A percentile compares a stretch with the other conserved stretches of the same genome.
These are phyloP conservation scores for Russula virescens DNA, from an alignment of 768 basidiomycete genomes.

Conservation along the genomic window DNA sequence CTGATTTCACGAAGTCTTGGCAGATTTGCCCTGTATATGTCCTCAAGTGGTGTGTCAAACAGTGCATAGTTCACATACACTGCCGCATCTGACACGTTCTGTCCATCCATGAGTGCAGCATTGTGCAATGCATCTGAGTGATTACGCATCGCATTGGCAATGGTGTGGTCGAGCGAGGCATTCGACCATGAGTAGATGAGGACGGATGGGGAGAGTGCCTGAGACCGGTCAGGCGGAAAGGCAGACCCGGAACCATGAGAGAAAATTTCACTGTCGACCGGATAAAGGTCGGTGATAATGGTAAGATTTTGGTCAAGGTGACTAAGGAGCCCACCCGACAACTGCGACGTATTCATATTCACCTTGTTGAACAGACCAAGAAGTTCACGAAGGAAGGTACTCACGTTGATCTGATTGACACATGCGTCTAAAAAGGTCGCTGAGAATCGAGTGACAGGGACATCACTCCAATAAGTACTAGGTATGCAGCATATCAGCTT, in stretches of 20 bases:
- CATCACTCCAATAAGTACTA: not conserved
- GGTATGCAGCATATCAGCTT: not conserved
- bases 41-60: not conserved
- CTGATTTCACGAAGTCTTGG: not conserved
- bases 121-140: not conserved
- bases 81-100: not conserved
- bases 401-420: not conserved
- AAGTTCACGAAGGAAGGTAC: not conserved
- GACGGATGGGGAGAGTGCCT: slow-evolving; percentile 5
- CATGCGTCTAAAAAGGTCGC: not conserved
- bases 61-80: slow-evolving; percentile 2
- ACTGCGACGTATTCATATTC: not conserved
- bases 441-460: not conserved
- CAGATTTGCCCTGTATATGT: not conserved
- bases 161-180: slow-evolving; percentile 34
- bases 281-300: not conserved
- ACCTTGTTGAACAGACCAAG: not conserved
- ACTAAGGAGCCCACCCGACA: slow-evolving; percentile 1
- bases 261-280: slow-evolving; percentile 1
- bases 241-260: slow-evolving; percentile 14
- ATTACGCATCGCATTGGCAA: slow-evolving; percentile 35
- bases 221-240: slow-evolving; percentile 15
- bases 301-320: not conserved
- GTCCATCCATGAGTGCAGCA: not conserved
- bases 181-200: not conserved